Base-by-base conservation (phyloP, 2,329 filamentous ascomycete species). In the Penicillium sclerotiorum region DNA sequence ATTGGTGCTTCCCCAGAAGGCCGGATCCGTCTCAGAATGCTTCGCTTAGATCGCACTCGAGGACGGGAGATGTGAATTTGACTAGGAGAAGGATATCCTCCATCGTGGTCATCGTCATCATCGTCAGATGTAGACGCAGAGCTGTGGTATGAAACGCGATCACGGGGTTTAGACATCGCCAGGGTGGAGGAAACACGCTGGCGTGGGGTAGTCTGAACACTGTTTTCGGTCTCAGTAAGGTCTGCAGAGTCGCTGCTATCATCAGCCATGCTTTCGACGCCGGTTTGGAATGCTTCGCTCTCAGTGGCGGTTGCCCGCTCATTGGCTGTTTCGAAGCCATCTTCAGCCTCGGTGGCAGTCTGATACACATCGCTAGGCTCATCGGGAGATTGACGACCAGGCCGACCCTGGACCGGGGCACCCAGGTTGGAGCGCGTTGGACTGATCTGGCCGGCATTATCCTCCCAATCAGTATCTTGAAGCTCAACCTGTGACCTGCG, bases 231-330 rank as follows among this genome's bases (percentile, higher is more conserved):
- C 73, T 96, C 93, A 1, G 91, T 95, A 40, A 88, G 77, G 58
- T 91, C 88, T 53, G 90, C 90, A 49, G 84, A 88, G 46, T 69
- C 67, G 35, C 63, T 66, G 64, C 86, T 91, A 13, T 90, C 88
- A 61, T 80, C 80, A 46, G 77, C 79, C 56, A 85, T 73, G 53
- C 79, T 84, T 66, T 97, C 94, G 13, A 85, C 83, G n/a, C 89
- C 91, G 4, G 93, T 96, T 68, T 95, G 89, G 82, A 97, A 97
- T 56, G 90, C 90, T 60, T 97, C 93, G 9, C 91, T 95, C 73
- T 95, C 92, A 0, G 90, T 96, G 11, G 78, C 82, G 7, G 76
- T 80, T 47, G 82, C 82, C 22, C 85, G 84, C 71, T 96, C 93
- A 63, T 95, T 89, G 20, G 86, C 86, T 36, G 86, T 88, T 66